Evolutionary conservation across 805 yeast genomes (phyloP).

Genomic region (Hanseniaspora hatyaiensis): DNA sequence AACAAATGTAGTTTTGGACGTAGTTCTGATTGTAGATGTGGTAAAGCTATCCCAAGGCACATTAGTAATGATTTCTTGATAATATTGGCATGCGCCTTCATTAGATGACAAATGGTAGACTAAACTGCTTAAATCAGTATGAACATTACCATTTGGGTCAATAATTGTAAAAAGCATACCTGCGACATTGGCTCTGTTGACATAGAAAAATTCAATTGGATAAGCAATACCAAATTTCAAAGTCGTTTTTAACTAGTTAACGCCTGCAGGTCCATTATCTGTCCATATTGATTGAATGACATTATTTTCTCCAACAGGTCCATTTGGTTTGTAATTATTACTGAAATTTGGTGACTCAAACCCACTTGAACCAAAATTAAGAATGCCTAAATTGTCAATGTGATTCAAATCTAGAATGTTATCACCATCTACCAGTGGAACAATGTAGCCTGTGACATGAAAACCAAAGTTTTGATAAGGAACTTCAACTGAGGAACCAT

Average conservation of each 20-base stretch:
- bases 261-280: constrained; percentile 1
- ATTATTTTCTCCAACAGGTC: neutral
- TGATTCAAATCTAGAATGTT: neutral
- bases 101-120: neutral
- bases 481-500: neutral
- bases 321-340: neutral
- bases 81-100: too few species aligned
- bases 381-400: constrained; percentile 11
- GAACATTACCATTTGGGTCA: constrained; percentile 20
- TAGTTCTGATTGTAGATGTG: too few species aligned
- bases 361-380: constrained; percentile 5
- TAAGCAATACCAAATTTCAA: constrained; percentile 25
- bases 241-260: constrained; percentile 4
- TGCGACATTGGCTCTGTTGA: constrained; percentile 20
- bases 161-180: constrained; percentile 18
- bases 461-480: constrained; percentile 4
- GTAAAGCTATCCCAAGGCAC: too few species aligned
- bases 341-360: neutral
- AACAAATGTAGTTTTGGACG: too few species aligned
- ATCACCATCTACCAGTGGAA: neutral
- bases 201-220: constrained; percentile 25
- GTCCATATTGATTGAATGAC: constrained; percentile 7
- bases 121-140: constrained; percentile 2
- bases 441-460: constrained; percentile 1
- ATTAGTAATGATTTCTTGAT: too few species aligned